Conservation (phyloP, 495 filamentous ascomycete genomes). For the Hyphodiscus hymeniophilus region DNA sequence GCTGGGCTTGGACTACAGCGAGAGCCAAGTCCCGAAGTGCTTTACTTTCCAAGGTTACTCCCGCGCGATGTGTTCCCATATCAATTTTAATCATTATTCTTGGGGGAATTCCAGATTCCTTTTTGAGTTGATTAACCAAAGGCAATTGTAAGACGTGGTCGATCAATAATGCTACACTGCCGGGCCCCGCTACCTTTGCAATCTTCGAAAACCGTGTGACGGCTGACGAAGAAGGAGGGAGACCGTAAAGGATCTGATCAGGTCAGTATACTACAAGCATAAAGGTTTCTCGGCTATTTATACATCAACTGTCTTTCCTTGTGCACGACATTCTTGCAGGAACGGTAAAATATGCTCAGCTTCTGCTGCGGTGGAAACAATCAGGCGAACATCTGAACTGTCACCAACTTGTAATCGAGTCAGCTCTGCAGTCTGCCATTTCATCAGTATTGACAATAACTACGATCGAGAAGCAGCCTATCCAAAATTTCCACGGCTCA, state of each 20-base stretch:
- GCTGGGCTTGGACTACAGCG: too few relatives aligned
- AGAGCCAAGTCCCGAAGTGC: too few relatives aligned
- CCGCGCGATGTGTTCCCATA: not conserved
- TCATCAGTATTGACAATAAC: too few relatives aligned
- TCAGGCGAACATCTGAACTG: constrained; percentile 47
- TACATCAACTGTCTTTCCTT: constrained; percentile 50
- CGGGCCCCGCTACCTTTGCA: constrained; percentile 37
- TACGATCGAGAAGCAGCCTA: too few relatives aligned
- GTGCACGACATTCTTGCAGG: constrained; percentile 43
- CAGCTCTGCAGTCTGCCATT: constrained; percentile 55
- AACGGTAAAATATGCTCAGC: constrained; percentile 60
- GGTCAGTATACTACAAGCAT: not conserved
- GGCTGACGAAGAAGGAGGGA: constrained; percentile 61
- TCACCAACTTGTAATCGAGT: constrained; percentile 65
- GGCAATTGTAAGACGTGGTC: not conserved
- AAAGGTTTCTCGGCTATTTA: not conserved
- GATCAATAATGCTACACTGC: not conserved
- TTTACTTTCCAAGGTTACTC: not conserved
- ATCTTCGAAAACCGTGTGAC: constrained; percentile 48
- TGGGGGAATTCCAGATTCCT: not conserved
- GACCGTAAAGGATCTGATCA: constrained; percentile 59
- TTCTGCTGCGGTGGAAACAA: constrained; percentile 79
- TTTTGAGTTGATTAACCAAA: not conserved
- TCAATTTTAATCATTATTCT: not conserved
- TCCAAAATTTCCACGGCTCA: too few relatives aligned